A percentile compares a stretch with the other conserved stretches of the same genome.
Conservation (phyloP, 2,329 filamentous ascomycete genomes). For the Whalleya microplaca region DNA sequence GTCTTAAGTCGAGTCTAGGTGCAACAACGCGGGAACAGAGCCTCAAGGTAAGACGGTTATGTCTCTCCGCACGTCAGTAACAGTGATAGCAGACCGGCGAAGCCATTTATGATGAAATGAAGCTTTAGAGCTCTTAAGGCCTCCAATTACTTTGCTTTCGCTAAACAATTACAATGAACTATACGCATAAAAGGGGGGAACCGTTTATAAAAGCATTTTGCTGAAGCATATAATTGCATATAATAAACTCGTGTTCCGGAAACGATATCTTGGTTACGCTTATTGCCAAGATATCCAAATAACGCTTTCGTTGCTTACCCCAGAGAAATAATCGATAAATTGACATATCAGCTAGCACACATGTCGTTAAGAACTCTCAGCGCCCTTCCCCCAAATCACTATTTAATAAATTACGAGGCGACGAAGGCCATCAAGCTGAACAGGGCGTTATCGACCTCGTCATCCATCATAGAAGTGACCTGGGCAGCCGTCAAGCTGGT, state of each 20-base stretch:
- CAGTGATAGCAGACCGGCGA: too few relatives aligned
- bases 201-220: not conserved
- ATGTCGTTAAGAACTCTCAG: not conserved
- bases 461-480: slow-evolving; percentile 38
- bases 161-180: too few relatives aligned
- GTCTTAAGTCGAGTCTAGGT: too few relatives aligned
- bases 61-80: too few relatives aligned
- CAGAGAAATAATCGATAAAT: not conserved
- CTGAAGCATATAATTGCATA: not conserved
- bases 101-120: too few relatives aligned
- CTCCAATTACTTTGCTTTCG: too few relatives aligned
- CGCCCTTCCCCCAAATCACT: not conserved
- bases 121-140: too few relatives aligned
- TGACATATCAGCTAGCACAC: not conserved
- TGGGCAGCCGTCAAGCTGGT: slow-evolving; percentile 43
- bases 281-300: not conserved
- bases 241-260: not conserved
- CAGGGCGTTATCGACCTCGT: slow-evolving; percentile 29
- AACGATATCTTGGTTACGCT: not conserved
- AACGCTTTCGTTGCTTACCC: not conserved
- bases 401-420: slow-evolving; percentile 6
- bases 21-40: too few relatives aligned
- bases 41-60: too few relatives aligned
- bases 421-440: slow-evolving; percentile 36
- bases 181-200: too few relatives aligned